Conservation (phyloP, 2,329 filamentous ascomycete genomes). For the Talaromyces piceae region DNA sequence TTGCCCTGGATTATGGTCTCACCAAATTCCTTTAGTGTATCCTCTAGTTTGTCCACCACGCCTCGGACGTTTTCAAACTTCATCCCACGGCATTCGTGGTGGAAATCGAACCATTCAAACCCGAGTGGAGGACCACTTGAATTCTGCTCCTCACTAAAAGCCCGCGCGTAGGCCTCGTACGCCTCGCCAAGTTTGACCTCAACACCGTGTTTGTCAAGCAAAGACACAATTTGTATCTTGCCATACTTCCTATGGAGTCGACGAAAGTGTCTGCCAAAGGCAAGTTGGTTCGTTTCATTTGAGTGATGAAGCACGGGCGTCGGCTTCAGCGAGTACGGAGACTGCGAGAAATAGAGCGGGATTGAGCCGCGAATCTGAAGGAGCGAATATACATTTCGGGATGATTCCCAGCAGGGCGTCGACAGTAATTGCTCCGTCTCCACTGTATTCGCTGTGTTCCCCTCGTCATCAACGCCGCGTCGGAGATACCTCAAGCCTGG, state of each 20-base stretch:
- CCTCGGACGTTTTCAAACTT: conserved; percentile 90
- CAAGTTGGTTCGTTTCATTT: conserved; percentile 65
- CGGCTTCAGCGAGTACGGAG: conserved; percentile 87
- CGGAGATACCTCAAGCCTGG: conserved; percentile 86
- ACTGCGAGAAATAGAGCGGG: conserved; percentile 90
- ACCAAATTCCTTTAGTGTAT: conserved; percentile 61
- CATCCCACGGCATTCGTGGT: conserved; percentile 87
- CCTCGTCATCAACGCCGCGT: conserved; percentile 82
- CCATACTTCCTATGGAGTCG: conserved; percentile 65
- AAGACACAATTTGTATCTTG: conserved; percentile 66
- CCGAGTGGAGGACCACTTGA: conserved; percentile 47
- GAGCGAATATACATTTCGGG: conserved; percentile 67
- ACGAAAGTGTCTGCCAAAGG: conserved; percentile 73
- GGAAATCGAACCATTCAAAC: conserved; percentile 98
- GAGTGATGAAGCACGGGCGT: conserved; percentile 77
- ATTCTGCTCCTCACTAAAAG: conserved; percentile 57
- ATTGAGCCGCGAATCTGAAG: conserved; percentile 86
- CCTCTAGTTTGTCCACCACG: conserved; percentile 62
- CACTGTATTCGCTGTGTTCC: conserved; percentile 79
- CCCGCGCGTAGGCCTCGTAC: conserved; percentile 62
- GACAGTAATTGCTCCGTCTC: conserved; percentile 95
- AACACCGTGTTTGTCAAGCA: conserved; percentile 81
- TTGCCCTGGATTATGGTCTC: conserved; percentile 56
- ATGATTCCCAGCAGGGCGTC: conserved; percentile 55
- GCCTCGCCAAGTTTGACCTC: conserved; percentile 72